phyloP scores from a whole-genome alignment of 2,329 filamentous ascomycete species.

The Colletotrichum spinosum region DNA sequence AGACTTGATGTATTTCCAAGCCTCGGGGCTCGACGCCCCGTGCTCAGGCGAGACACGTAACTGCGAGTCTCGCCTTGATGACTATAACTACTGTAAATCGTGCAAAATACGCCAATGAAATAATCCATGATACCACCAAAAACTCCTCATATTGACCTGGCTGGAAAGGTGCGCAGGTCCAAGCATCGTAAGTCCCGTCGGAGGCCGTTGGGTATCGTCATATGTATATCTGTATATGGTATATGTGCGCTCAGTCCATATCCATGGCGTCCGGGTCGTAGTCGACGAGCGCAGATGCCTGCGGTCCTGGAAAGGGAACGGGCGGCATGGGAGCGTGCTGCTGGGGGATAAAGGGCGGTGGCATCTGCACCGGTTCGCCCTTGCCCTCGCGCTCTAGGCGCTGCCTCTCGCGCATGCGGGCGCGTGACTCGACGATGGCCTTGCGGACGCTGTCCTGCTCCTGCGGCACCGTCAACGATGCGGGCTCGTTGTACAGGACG shows the following conservation, averaged over 20 bases:
- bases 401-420: conserved; percentile 72
- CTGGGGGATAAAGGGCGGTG: conserved; percentile 27
- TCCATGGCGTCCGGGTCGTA: conserved; percentile 76
- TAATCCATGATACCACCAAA: conserved; percentile 20
- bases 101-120: conserved; percentile 18
- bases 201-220: conserved; percentile 21
- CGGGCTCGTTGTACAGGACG: conserved; percentile 86
- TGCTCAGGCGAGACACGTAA: neutral
- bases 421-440: conserved; percentile 84
- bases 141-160: conserved; percentile 20
- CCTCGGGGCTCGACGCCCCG: conserved; percentile 14
- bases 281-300: conserved; percentile 30
- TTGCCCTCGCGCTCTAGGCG: conserved; percentile 42
- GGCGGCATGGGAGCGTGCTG: conserved; percentile 16
- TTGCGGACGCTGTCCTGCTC: conserved; percentile 83
- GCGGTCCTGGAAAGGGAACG: conserved; percentile 26
- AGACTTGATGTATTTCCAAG: conserved; percentile 9
- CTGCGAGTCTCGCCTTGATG: conserved; percentile 15
- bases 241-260: conserved; percentile 59
- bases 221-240: conserved; percentile 5
- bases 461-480: conserved; percentile 79
- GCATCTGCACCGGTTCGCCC: conserved; percentile 37
- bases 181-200: neutral
- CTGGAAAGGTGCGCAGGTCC: neutral
- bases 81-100: conserved; percentile 19